Base-by-base conservation (phyloP, 2,329 filamentous ascomycete species). In the Neopestalotiopsis sp. region DNA sequence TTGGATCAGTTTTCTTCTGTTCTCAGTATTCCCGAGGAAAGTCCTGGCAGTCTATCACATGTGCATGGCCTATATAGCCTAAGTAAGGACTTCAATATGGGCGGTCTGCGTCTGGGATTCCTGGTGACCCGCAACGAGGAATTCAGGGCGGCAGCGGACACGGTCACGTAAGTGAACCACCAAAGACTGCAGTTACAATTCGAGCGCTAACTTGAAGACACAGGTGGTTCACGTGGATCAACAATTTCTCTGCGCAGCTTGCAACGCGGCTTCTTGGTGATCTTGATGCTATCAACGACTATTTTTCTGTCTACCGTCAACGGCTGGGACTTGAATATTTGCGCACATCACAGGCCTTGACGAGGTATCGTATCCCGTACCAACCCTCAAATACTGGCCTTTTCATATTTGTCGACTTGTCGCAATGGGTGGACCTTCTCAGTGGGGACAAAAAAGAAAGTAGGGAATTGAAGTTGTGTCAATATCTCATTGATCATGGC, bases 61-160 rank as follows among this genome's bases (percentile, higher is more conserved):
- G 4, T 49, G 9, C 61, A 64, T 32, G 30, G 61, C 28, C 38
- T 64, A n/a, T 64, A 64, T 45, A 38, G 61, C n/a, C 13, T 53
- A 24, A 64, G 61, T 38, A 64, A 64, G 38, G 61, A 64, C 38
- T 64, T 64, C 28, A 30, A 28, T 24, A 28, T 53, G n/a, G 61
- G 61, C 24, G 61, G 61, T 24, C n/a, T 64, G 2, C 38, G 61
- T 30, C 10, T 64, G 13, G 61, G 61, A 12, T 64, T 64, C 38
- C 34, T 64, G 6, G 42, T 64, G 20, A 64, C 61, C 14, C 17
- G 61, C 7, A 64, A 64, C 28, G 28, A n/a, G 28, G 28, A 61
- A 12, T n/a, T 40, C 2, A 28, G 20, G 9, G 56, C 56, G 7
- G 56, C 56, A 32, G 56, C 56, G 10, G 20, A 32, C 56, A 58